Percentiles rank a stretch among this genome's conserved stretches.
Evolutionary conservation across 2,329 filamentous ascomycete genomes (phyloP).

Genomic region (Botrytis porri): DNA sequence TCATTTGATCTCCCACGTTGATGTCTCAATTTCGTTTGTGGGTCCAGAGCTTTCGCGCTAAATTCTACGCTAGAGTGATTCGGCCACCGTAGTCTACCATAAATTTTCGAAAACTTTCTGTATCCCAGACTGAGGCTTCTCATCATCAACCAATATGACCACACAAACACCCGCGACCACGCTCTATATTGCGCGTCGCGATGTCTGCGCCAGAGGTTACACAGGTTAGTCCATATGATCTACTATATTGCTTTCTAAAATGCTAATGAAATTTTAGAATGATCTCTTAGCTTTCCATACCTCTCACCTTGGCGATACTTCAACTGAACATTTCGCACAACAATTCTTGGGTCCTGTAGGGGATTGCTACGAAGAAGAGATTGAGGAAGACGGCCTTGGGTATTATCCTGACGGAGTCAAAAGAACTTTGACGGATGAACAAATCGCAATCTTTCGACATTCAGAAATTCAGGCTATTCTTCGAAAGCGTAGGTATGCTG

Average conservation of each 20-base stretch:
- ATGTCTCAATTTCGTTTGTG: neutral
- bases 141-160: conserved; percentile 8
- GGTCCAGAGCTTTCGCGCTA: neutral
- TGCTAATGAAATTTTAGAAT: conserved; percentile 24
- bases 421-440: conserved; percentile 85
- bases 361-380: conserved; percentile 45
- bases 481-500: conserved; percentile 45
- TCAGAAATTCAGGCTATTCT: conserved; percentile 77
- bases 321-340: conserved; percentile 55
- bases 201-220: conserved; percentile 18
- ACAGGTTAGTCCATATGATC: neutral
- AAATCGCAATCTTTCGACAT: conserved; percentile 86
- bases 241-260: neutral
- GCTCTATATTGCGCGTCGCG: conserved; percentile 5
- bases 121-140: neutral
- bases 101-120: conserved; percentile 14
- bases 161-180: neutral
- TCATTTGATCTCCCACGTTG: neutral
- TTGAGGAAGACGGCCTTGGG: conserved; percentile 67
- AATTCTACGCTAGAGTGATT: neutral
- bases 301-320: conserved; percentile 31
- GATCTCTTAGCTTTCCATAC: conserved; percentile 35
- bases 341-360: conserved; percentile 48
- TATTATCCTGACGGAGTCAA: conserved; percentile 86
- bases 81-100: conserved; percentile 13